Percentiles rank a stretch among this genome's conserved stretches.
phyloP scores from a whole-genome alignment of 805 yeast genomes.

The Wickerhamiella azymoides region DNA sequence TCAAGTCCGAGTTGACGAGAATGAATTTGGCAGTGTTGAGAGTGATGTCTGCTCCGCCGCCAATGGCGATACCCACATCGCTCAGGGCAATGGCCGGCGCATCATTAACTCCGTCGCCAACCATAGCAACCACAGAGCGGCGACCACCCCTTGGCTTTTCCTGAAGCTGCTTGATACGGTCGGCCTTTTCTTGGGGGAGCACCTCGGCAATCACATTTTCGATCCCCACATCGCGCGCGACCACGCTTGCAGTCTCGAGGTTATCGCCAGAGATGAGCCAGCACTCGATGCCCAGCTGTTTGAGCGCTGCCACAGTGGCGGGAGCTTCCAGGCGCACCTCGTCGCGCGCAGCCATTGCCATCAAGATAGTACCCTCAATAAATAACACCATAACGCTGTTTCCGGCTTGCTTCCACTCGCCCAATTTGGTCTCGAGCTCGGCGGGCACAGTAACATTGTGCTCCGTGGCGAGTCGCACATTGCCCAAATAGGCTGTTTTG shows the following conservation, averaged over 20 bases:
- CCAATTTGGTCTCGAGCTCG: constrained; percentile 27
- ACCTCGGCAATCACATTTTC: constrained; percentile 52
- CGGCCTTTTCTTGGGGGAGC: constrained; percentile 59
- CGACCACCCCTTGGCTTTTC: constrained; percentile 25
- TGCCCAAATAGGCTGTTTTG: constrained; percentile 33
- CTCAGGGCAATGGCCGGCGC: constrained; percentile 68
- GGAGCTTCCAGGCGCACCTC: constrained; percentile 38
- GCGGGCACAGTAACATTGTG: constrained; percentile 29
- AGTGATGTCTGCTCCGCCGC: constrained; percentile 66
- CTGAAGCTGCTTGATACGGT: constrained; percentile 43
- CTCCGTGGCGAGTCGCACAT: constrained; percentile 44
- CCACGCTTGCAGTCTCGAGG: constrained; percentile 95
- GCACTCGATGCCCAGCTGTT: constrained; percentile 34
- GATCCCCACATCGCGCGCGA: constrained; percentile 87
- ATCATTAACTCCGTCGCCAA: constrained; percentile 75
- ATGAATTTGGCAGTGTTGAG: constrained; percentile 63
- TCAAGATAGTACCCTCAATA: constrained; percentile 24
- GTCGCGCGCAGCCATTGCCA: constrained; percentile 44
- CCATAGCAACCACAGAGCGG: constrained; percentile 46
- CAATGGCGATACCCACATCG: constrained; percentile 64
- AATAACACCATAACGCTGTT: constrained; percentile 52
- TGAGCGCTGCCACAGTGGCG: constrained; percentile 33
- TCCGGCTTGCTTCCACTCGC: constrained; percentile 46
- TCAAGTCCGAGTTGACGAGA: constrained; percentile 36
- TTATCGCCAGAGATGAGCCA: constrained; percentile 99